Evolutionary conservation across 1,284 basidiomycete genomes (phyloP), one percentile per base, ranked within the genome.

Genomic region (Malassezia nana): DNA sequence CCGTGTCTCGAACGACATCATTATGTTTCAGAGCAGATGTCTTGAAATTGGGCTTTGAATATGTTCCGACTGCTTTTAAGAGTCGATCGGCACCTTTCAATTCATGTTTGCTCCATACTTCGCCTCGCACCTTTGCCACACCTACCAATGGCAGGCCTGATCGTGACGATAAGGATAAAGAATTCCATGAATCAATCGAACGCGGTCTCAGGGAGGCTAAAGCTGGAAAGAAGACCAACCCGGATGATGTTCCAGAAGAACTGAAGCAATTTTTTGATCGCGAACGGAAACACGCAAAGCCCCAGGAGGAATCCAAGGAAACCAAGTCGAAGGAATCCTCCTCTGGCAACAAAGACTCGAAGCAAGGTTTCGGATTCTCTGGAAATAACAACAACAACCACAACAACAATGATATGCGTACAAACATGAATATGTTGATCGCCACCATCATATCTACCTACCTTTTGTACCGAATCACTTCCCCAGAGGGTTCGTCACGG

Each of bases 381-480:
- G 45, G 50, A n/a, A 55, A 58, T 29, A 31, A 41, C 3, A 52
- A 58, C 10, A 55, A 58, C 50, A 56, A 62, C 32, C 57, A 52
- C 9, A 57, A 58, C 20, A 55, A 52, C 41, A 63, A 62, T 43
- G 69, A 74, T 54, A 52, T 71, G 24, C 55, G 65, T 16, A 50
- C 65, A 50, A 74, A 74, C 47, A 52, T 61, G 57, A 72, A 71
- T 55, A 61, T 63, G 46, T 52, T 72, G 40, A 51, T 74, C 32
- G 63, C 62, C 32, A 65, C 68, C 28, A 59, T 69, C 42, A 79
- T 83, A 47, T 80, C 83, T 32, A 82, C 87, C 59, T 85, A 86
- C 66, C 78, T 82, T 9, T 78, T 86, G 63, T 83, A 83, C 33
- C 81, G 80, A 52, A 78, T 83, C 31, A 80, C 78, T 16, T 76